Percentiles rank a stretch among this genome's conserved stretches.
Conservation (phyloP, 768 basidiomycete genomes). For the Rhodotorula taiwanensis region DNA sequence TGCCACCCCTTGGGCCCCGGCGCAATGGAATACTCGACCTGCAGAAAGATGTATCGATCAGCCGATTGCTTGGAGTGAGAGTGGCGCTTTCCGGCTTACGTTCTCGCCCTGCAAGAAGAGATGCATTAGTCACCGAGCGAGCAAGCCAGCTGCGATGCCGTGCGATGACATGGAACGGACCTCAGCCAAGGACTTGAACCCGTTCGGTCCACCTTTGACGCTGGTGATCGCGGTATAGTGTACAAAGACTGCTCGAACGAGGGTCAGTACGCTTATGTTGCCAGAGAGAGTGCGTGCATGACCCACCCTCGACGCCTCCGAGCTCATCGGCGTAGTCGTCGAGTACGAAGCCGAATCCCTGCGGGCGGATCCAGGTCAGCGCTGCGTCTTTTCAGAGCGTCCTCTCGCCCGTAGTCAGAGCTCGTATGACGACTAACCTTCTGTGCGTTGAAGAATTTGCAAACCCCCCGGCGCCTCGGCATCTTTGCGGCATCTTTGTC, state of each 20-base stretch:
- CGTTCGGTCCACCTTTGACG: conserved; percentile 9
- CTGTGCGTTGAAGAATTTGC: conserved; percentile 34
- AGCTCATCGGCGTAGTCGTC: conserved; percentile 13
- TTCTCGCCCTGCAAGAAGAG: conserved; percentile 6
- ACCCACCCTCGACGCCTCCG: conserved; percentile 17
- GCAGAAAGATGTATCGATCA: neutral
- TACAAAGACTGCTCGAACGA: conserved; percentile 14
- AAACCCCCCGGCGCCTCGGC: neutral
- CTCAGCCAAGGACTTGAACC: conserved; percentile 22
- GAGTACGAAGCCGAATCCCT: conserved; percentile 33
- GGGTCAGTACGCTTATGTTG: neutral
- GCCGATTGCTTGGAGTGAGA: neutral
- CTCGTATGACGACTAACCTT: conserved; percentile 6
- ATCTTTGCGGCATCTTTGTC: too few relatives aligned
- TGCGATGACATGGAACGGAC: neutral
- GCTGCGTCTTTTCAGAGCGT: neutral
- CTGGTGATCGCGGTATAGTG: conserved; percentile 26
- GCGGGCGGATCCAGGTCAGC: neutral
- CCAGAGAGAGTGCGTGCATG: too few relatives aligned
- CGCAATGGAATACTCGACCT: conserved; percentile 19
- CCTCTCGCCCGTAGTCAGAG: neutral
- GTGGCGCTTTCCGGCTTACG: too few relatives aligned
- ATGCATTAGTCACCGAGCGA: too few relatives aligned
- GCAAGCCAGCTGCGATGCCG: neutral
- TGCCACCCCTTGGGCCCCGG: conserved; percentile 29